Base-by-base conservation (phyloP, 768 basidiomycete species). In the Russula dissimulans region DNA sequence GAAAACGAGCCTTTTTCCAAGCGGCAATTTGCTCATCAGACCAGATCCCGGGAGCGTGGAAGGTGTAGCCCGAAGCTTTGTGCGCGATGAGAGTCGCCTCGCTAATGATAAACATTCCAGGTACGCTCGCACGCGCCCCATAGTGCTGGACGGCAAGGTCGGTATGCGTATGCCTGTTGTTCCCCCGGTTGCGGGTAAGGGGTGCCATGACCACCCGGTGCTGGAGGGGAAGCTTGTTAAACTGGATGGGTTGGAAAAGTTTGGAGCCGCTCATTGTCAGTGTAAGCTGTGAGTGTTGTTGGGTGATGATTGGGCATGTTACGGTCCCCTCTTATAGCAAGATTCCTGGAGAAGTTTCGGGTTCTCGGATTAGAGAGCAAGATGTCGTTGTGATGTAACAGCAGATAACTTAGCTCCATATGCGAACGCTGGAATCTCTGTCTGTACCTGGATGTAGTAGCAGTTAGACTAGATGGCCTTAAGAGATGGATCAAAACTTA, bases 141-240 rank as follows among this genome's bases (percentile, higher is more conserved):
- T 82, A 83, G 65, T 81, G 82, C 22, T 74, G 70, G 43, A 72
- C 67, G 22, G 72, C 71, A 5, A 77, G 72, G 1, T 73, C 69
- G 12, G 59, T 64, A 2, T 69, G 76, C 4, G 76, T 74, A 58
- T 78, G 73, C n/a, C 60, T 47, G 1, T 62, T 58, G 42, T 71
- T 69, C 9, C 77, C 77, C 39, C 78, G 72, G 68, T 57, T 12
- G 3, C 83, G 77, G 0, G 82, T 85, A 26, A 81, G 64, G 1
- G 84, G 84, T 0, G 82, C 78, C 42, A 82, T 73, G 11, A 80
- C 79, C 36, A 83, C 72, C 3, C 83, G 74, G 67, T 85, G 82
- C 32, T 72, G 57, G 22, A 83, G 74, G 0, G 66, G 54, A 7
- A 76, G 39, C 0, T 64, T 60, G 49, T 82, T 82, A 17, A 83